Percentiles rank a stretch among this genome's conserved stretches.
Evolutionary conservation across 345 rosid species (phyloP).

Genomic region (Alliaria petiolata): DNA sequence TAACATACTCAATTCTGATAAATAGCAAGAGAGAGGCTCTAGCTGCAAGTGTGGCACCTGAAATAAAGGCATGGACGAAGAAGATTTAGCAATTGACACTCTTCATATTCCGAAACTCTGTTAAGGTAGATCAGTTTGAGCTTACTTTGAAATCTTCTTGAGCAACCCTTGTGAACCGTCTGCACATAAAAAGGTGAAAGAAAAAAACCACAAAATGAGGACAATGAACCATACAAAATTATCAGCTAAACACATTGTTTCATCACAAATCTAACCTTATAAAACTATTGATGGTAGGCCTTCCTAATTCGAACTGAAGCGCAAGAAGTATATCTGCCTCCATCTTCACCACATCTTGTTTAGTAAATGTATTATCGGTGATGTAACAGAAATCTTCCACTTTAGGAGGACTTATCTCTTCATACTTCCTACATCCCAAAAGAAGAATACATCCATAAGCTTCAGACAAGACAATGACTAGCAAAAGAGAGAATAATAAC

Average conservation of each 20-base stretch:
- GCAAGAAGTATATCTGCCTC: conserved; percentile 59
- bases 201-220: not conserved
- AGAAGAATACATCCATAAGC: not conserved
- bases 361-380: conserved; percentile 62
- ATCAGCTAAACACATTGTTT: not conserved
- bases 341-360: conserved; percentile 65
- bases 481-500: not conserved
- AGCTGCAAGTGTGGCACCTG: conserved; percentile 44
- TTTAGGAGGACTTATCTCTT: conserved; percentile 62
- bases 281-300: conserved; percentile 55
- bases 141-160: conserved; percentile 55
- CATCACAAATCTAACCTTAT: conserved; percentile 37
- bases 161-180: conserved; percentile 54
- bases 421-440: conserved; percentile 59
- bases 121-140: not conserved
- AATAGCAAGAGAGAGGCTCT: conserved; percentile 73
- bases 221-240: not conserved
- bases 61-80: not conserved
- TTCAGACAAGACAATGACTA: not conserved
- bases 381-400: conserved; percentile 66
- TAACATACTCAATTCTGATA: conserved; percentile 71
- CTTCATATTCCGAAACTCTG: not conserved
- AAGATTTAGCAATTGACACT: not conserved
- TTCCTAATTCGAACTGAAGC: conserved; percentile 62
- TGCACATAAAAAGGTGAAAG: conserved; percentile 17